Evolutionary conservation across 345 rosid genomes (phyloP), one percentile per base, ranked within the genome.

Genomic region (Leavenworthia alabamica): DNA sequence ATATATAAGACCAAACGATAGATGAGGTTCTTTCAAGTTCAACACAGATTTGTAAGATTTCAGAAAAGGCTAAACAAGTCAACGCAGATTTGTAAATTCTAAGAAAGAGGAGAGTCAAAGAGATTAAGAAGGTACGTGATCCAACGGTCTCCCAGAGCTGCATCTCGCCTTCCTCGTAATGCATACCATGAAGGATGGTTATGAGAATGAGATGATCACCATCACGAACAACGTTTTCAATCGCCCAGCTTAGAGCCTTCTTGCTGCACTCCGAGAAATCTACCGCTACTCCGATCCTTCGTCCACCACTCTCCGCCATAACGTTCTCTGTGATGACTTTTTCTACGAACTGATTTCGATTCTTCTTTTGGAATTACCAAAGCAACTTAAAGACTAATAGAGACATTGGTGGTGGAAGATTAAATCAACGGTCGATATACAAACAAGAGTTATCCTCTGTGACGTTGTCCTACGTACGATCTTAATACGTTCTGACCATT

Each of bases 111-210:
- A n/a, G n/a, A 20, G 8, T 1, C n/a, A n/a, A 5, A 11, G 37
- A 26, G 28, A 26, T 26, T 5, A 52, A 28, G 31, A 16, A n/a
- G 31, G n/a, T 82, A 92, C 98, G 98, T 41, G 96, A 82, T 33
- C 98, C 98, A 28, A 85, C 81, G 80, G 51, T 75, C 60, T 61
- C 85, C 99, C 99, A 93, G 64, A 93, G 97, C 79, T 83, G 96
- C 78, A 77, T 74, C 89, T 86, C 96, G 60, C 99, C 97, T 8
- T 72, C 71, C 54, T 89, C 97, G 67, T 86, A 83, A 60, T 73
- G 24, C 6, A 75, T 82, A 28, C 79, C 84, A 12, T 79, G 86
- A 51, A 49, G 79, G 9, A 87, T 60, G 60, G 76, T 59, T 40
- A 93, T 26, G 40, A 93, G 92, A 68, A 89, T 77, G 35, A 93